These are phyloP conservation scores for Claviceps africana DNA, from an alignment of 2,329 filamentous ascomycete species.

Conservation along the genomic window DNA sequence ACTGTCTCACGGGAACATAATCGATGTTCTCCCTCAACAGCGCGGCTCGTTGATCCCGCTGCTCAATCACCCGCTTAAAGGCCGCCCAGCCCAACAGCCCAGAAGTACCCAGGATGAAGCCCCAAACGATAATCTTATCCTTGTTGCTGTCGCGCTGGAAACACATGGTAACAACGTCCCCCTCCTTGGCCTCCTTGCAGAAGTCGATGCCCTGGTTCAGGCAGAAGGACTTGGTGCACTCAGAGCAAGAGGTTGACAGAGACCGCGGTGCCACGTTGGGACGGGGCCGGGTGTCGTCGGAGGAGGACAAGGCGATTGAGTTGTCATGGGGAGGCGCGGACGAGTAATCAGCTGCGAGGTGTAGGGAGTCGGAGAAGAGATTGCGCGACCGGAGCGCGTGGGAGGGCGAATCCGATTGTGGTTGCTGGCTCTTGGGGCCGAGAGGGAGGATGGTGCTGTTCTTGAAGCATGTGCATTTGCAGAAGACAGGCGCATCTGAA, in stretches of 20 bases:
- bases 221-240: slow-evolving; percentile 53
- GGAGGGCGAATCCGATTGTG: slow-evolving; percentile 12
- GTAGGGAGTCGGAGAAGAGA: slow-evolving; percentile 8
- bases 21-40: slow-evolving; percentile 15
- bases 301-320: background rate
- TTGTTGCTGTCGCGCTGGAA: slow-evolving; percentile 55
- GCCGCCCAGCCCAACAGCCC: slow-evolving; percentile 48
- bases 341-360: slow-evolving; percentile 9
- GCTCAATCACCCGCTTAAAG: slow-evolving; percentile 33
- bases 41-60: slow-evolving; percentile 18
- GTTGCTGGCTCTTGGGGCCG: slow-evolving; percentile 26
- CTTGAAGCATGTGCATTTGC: slow-evolving; percentile 57
- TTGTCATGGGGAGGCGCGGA: background rate
- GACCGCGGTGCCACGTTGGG: slow-evolving; percentile 16
- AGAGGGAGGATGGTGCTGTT: slow-evolving; percentile 55
- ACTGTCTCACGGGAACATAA: slow-evolving; percentile 14
- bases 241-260: slow-evolving; percentile 36
- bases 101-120: slow-evolving; percentile 44
- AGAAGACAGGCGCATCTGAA: slow-evolving; percentile 47
- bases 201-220: slow-evolving; percentile 45
- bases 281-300: background rate
- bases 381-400: slow-evolving; percentile 10
- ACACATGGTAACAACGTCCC: slow-evolving; percentile 47
- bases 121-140: slow-evolving; percentile 52
- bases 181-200: slow-evolving; percentile 47